A percentile compares a stretch with the other conserved stretches of the same genome.
phyloP scores from a whole-genome alignment of 495 filamentous ascomycete genomes.

The Tuber borchii region DNA sequence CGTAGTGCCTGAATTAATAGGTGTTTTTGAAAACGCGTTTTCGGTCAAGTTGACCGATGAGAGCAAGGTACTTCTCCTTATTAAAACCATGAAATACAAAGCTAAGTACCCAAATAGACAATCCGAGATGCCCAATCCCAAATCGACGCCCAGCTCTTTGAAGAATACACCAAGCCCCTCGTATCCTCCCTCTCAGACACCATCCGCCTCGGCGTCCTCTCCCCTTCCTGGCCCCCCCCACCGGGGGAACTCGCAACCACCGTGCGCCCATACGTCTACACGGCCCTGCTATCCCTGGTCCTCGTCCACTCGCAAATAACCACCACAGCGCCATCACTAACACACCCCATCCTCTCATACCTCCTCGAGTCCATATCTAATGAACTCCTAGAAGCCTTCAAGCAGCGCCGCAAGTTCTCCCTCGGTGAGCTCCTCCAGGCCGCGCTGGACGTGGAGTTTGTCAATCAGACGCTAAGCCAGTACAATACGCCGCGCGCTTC shows the following conservation, averaged over 20 bases:
- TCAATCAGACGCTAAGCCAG: conserved; percentile 80
- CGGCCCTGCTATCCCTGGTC: conserved; percentile 70
- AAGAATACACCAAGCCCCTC: conserved; percentile 75
- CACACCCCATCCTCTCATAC: conserved; percentile 66
- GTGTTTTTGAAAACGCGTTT: conserved; percentile 82
- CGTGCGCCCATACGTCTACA: conserved; percentile 82
- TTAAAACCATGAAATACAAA: background rate
- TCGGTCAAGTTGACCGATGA: conserved; percentile 87
- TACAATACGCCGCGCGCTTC: conserved; percentile 80
- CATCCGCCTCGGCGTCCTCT: conserved; percentile 63
- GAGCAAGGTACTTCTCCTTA: conserved; percentile 48
- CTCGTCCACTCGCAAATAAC: conserved; percentile 85
- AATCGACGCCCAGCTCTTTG: conserved; percentile 82
- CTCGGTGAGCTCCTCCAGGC: conserved; percentile 90
- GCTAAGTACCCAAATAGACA: conserved; percentile 44
- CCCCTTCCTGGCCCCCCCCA: conserved; percentile 62
- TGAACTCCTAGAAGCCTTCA: conserved; percentile 66
- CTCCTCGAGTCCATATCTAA: conserved; percentile 69
- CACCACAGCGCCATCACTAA: conserved; percentile 67
- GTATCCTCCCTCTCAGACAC: conserved; percentile 56
- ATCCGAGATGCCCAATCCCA: conserved; percentile 82
- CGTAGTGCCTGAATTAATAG: conserved; percentile 71
- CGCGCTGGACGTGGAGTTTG: conserved; percentile 92
- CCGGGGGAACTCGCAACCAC: conserved; percentile 58
- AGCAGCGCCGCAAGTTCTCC: conserved; percentile 57